These are phyloP conservation scores for Ceratobasidium sp. DNA, from an alignment of 1,284 basidiomycete genomes.

Conservation along the genomic window DNA sequence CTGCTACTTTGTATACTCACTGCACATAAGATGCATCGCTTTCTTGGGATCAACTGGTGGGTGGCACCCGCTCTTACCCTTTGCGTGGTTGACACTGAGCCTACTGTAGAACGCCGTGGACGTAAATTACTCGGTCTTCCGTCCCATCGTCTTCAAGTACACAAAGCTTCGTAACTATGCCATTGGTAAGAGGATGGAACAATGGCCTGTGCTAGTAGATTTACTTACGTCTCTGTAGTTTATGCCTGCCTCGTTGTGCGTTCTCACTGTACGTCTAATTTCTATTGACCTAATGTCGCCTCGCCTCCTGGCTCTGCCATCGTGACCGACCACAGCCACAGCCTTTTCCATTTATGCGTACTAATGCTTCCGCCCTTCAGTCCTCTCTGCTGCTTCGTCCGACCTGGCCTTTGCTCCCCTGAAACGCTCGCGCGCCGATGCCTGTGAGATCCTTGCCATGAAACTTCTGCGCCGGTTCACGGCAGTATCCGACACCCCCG, in stretches of 20 bases:
- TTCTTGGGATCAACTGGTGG: constrained; percentile 81
- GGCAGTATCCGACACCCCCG: constrained; percentile 59
- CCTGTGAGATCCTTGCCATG: constrained; percentile 85
- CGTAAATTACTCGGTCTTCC: constrained; percentile 81
- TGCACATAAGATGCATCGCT: constrained; percentile 69
- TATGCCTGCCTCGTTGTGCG: constrained; percentile 76
- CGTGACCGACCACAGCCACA: constrained; percentile 11
- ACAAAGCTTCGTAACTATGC: constrained; percentile 76
- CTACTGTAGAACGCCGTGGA: constrained; percentile 68
- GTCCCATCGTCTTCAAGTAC: constrained; percentile 82
- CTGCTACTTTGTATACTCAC: constrained; percentile 15
- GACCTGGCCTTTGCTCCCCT: constrained; percentile 80
- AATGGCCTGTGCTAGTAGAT: constrained; percentile 47
- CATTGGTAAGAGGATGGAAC: constrained; percentile 44
- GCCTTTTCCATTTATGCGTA: neutral
- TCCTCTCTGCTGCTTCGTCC: constrained; percentile 58
- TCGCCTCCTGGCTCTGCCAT: neutral
- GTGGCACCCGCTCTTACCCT: constrained; percentile 54
- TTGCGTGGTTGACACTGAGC: constrained; percentile 61
- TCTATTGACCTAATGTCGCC: neutral
- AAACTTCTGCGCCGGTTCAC: constrained; percentile 81
- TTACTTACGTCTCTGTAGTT: constrained; percentile 52
- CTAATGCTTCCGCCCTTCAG: constrained; percentile 43
- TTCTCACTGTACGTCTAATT: constrained; percentile 55
- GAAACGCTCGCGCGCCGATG: constrained; percentile 70